A percentile compares a stretch with the other conserved stretches of the same genome.
phyloP scores from a whole-genome alignment of 495 filamentous ascomycete species.

The Penicillium herquei region DNA sequence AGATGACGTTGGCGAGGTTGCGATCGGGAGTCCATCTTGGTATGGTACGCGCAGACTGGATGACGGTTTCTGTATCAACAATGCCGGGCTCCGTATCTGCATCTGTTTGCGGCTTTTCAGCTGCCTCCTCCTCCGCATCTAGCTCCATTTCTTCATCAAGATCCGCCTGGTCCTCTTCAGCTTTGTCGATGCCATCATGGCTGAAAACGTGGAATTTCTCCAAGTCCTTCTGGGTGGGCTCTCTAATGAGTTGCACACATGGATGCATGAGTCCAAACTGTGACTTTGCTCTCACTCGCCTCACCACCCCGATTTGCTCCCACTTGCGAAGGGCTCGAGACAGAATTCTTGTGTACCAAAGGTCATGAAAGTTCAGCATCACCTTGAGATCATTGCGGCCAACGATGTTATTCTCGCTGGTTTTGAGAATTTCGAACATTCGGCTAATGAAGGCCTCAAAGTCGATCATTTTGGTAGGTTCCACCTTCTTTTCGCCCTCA shows the following conservation, averaged over 20 bases:
- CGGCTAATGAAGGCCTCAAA: conserved; percentile 41
- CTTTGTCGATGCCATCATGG: conserved; percentile 25
- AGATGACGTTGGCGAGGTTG: conserved; percentile 52
- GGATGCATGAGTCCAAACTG: conserved; percentile 44
- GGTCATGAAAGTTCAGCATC: conserved; percentile 57
- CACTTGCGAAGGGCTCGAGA: conserved; percentile 67
- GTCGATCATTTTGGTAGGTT: conserved; percentile 33
- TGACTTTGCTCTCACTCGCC: conserved; percentile 62
- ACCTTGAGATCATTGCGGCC: conserved; percentile 60
- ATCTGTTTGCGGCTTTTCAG: no score
- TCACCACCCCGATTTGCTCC: conserved; percentile 65
- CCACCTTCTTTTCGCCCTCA: not conserved
- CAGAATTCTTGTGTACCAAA: conserved; percentile 65
- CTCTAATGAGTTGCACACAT: conserved; percentile 72
- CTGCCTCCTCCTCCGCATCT: conserved; percentile 15
- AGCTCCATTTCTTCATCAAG: conserved; percentile 20
- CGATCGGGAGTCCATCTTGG: conserved; percentile 58
- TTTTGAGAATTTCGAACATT: conserved; percentile 47
- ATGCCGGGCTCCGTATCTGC: no score
- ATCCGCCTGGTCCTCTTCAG: conserved; percentile 39
- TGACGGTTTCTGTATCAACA: conserved; percentile 11
- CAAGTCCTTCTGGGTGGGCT: conserved; percentile 66
- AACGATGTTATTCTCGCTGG: conserved; percentile 44
- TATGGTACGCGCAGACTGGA: conserved; percentile 34
- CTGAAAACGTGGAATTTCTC: conserved; percentile 51